phyloP scores from a whole-genome alignment of 495 filamentous ascomycete genomes.

The Delitschia confertaspora region DNA sequence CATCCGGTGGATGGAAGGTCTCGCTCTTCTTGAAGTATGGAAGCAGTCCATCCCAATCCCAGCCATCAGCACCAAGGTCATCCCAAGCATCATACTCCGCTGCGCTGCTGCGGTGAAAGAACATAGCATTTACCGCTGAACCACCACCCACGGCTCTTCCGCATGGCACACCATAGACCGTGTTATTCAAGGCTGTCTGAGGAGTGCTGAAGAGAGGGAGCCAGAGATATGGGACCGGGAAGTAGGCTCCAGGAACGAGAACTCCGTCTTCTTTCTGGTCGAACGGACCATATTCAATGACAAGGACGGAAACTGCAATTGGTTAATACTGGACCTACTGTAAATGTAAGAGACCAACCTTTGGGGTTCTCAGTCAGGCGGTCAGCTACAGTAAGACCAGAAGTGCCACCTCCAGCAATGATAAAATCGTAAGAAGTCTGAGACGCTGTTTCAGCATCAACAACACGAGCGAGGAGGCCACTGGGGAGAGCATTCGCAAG shows the following conservation, averaged over 20 bases:
- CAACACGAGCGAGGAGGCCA: constrained; percentile 1
- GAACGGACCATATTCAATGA: constrained; percentile 11
- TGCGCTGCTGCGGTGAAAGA: constrained; percentile 24
- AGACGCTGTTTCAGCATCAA: neutral
- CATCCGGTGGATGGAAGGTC: constrained; percentile 30
- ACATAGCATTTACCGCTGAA: constrained; percentile 28
- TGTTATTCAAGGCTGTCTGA: constrained; percentile 2
- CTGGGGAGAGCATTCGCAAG: neutral
- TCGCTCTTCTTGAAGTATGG: constrained; percentile 50
- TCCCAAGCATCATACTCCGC: constrained; percentile 52
- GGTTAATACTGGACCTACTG: neutral
- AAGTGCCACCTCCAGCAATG: constrained; percentile 17
- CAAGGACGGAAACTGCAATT: constrained; percentile 4
- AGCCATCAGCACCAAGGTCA: constrained; percentile 52
- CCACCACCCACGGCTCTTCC: constrained; percentile 20
- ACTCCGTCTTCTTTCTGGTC: constrained; percentile 12
- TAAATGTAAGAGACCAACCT: neutral
- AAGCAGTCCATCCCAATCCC: constrained; percentile 51
- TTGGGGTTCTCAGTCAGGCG: constrained; percentile 13
- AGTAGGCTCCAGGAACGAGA: constrained; percentile 9
- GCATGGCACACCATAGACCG: constrained; percentile 1
- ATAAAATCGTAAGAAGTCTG: constrained; percentile 14
- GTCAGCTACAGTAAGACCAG: constrained; percentile 14
- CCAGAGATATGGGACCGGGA: constrained; percentile 16
- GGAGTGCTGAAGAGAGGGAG: constrained; percentile 5